Conservation (phyloP, 352 stramenopile species). For the Globisporangium ultimum region DNA sequence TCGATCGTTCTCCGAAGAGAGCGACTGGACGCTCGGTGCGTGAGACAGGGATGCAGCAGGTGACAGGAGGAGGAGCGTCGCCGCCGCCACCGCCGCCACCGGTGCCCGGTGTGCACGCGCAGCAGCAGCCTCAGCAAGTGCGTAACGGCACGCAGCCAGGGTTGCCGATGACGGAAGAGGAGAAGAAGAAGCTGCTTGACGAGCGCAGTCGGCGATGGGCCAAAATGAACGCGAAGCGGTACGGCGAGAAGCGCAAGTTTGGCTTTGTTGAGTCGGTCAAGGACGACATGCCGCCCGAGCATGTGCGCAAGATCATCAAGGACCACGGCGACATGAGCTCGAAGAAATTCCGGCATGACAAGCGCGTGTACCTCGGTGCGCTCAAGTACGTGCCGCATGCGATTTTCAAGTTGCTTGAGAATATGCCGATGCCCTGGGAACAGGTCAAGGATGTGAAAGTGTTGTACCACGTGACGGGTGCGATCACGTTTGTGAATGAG, state of each 20-base stretch:
- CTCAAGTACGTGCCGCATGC: slow-evolving; percentile 99
- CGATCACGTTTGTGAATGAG: slow-evolving; percentile 99
- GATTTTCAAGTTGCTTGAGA: slow-evolving; percentile 99
- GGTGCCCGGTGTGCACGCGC: slow-evolving; percentile 15
- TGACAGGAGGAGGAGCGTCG: slow-evolving; percentile 10
- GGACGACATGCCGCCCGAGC: slow-evolving; percentile 93
- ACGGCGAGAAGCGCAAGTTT: slow-evolving; percentile 93
- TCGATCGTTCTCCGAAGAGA: background rate
- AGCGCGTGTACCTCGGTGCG: slow-evolving; percentile 98
- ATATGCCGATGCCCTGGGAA: slow-evolving; percentile 99
- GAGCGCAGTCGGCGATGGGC: slow-evolving; percentile 80
- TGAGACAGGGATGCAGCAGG: slow-evolving; percentile 2
- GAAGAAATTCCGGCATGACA: slow-evolving; percentile 99
- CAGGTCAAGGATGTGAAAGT: slow-evolving; percentile 99
- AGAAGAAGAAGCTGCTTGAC: slow-evolving; percentile 60
- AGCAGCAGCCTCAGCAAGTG: slow-evolving; percentile 1
- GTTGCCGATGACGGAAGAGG: slow-evolving; percentile 41
- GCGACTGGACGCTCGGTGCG: too few relatives aligned
- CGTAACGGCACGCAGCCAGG: slow-evolving; percentile 12
- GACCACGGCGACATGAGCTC: slow-evolving; percentile 99
- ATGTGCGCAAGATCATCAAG: slow-evolving; percentile 99
- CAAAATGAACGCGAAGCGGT: slow-evolving; percentile 93
- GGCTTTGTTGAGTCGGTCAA: slow-evolving; percentile 91
- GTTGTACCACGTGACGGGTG: slow-evolving; percentile 99
- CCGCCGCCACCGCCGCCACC: slow-evolving; percentile 23